Evolutionary conservation across 2,329 filamentous ascomycete genomes (phyloP).

Genomic region (Tolypocladium nubicola): DNA sequence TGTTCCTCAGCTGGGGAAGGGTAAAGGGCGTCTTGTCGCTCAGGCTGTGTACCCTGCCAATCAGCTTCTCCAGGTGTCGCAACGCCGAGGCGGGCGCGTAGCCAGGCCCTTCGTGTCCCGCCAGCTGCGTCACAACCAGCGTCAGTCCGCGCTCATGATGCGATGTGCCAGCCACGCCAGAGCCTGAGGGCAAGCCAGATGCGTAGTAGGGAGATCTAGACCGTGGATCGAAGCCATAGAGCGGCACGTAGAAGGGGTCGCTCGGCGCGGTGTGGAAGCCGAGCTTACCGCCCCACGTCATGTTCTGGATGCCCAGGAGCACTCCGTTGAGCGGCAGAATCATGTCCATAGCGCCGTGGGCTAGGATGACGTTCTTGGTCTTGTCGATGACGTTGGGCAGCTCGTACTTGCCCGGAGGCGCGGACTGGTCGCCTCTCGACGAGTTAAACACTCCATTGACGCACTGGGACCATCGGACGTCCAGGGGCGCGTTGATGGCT

Average conservation of each 20-base stretch:
- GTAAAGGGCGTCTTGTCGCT: conserved; percentile 27
- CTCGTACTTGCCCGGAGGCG: conserved; percentile 42
- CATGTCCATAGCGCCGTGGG: conserved; percentile 60
- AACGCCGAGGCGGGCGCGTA: conserved; percentile 60
- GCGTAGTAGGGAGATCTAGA: conserved; percentile 37
- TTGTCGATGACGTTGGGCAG: conserved; percentile 64
- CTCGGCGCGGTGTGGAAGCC: conserved; percentile 55
- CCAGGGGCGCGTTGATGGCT: conserved; percentile 52
- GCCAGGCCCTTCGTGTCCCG: conserved; percentile 60
- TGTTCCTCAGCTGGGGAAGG: conserved; percentile 8
- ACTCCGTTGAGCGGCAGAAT: conserved; percentile 60
- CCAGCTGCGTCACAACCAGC: conserved; percentile 50
- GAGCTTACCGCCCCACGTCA: conserved; percentile 64
- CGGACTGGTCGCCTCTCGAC: conserved; percentile 10
- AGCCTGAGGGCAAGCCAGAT: conserved; percentile 39
- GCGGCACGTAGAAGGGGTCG: conserved; percentile 57
- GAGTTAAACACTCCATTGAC: conserved; percentile 4
- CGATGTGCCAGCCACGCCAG: conserved; percentile 58
- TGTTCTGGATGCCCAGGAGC: conserved; percentile 65
- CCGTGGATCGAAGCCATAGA: conserved; percentile 6
- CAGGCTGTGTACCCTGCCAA: conserved; percentile 56
- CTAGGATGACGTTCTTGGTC: conserved; percentile 63
- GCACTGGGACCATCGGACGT: conserved; percentile 10
- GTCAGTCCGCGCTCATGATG: conserved; percentile 70
- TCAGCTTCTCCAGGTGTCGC: conserved; percentile 62